Evolutionary conservation across 2,329 filamentous ascomycete genomes (phyloP), one percentile per base, ranked within the genome.

Genomic region (Elsinoe fawcettii): DNA sequence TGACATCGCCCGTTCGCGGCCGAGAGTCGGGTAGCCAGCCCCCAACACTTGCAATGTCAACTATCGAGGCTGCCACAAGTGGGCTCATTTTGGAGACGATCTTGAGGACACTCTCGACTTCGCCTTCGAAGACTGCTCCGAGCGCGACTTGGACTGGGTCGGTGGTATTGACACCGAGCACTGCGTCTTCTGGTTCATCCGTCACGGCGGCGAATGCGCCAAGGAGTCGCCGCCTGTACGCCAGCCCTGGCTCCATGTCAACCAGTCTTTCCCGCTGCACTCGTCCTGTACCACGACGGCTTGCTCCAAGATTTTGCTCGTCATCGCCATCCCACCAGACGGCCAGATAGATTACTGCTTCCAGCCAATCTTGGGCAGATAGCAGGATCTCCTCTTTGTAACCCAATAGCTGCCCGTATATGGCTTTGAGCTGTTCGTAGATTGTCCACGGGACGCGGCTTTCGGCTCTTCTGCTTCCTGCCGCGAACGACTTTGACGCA

Each of bases 321-420:
- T 84, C 81, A n/a, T 82, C 81, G 60, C 93, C 89, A 67, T 95
- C 86, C 90, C 91, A 96, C 92, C 92, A 97, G 5, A 87, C 85
- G 30, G 91, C 85, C 51, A 97, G 75, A 1, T 86, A 88, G 59
- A 96, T 74, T 0, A 86, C 87, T 0, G 90, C 91, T 74, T 97
- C 92, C 54, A 92, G 84, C 92, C 92, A 97, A 70, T 96, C 91
- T 66, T 92, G 85, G 1, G 90, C 83, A 44, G 84, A 82, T 47
- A 84, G 81, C 60, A 95, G 75, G 55, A 96, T 88, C 18, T 90
- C 84, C 34, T 85, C 81, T 8, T 83, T 78, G 61, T 87, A 82
- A 34, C 92, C 91, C 3, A 93, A 79, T 1, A 95, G 74, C 60
- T 95, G 85, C 32, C 85, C 85, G 68, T 96, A 96, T 5, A 96